Evolutionary conservation across 116 monocot genomes (phyloP).

Genomic region (Papilionanthe hybrid): DNA sequence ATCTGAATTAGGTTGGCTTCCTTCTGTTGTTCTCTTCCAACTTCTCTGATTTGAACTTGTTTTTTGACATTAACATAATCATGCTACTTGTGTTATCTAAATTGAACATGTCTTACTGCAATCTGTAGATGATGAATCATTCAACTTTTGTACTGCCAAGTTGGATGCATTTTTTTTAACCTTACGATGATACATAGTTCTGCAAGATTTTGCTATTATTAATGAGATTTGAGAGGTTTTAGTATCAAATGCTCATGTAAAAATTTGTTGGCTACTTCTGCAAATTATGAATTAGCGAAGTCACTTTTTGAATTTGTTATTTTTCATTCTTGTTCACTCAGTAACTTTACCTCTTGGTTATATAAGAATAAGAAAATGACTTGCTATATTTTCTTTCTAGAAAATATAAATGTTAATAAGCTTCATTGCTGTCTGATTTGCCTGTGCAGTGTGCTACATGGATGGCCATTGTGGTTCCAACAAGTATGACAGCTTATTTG

Average conservation of each 20-base stretch:
- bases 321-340: neutral
- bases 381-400: neutral
- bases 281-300: neutral
- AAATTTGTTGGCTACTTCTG: neutral
- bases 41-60: neutral
- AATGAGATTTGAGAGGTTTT: no score
- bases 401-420: slow-evolving; percentile 4
- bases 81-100: neutral
- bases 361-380: neutral
- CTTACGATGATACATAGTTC: neutral
- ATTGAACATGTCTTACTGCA: neutral
- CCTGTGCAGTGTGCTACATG: slow-evolving; percentile 84
- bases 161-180: neutral
- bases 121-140: neutral
- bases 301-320: slow-evolving; percentile 3
- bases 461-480: slow-evolving; percentile 87
- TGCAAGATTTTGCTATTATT: neutral
- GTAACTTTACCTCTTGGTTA: neutral
- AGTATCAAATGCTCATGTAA: no score
- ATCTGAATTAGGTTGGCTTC: neutral
- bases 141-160: neutral
- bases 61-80: neutral
- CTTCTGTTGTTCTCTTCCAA: neutral
- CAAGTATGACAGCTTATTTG: slow-evolving; percentile 93
- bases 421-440: neutral